Percentiles rank a stretch among this genome's conserved stretches.
Conservation (phyloP, 2,329 filamentous ascomycete genomes). For the Diaporthe citrichinensis region DNA sequence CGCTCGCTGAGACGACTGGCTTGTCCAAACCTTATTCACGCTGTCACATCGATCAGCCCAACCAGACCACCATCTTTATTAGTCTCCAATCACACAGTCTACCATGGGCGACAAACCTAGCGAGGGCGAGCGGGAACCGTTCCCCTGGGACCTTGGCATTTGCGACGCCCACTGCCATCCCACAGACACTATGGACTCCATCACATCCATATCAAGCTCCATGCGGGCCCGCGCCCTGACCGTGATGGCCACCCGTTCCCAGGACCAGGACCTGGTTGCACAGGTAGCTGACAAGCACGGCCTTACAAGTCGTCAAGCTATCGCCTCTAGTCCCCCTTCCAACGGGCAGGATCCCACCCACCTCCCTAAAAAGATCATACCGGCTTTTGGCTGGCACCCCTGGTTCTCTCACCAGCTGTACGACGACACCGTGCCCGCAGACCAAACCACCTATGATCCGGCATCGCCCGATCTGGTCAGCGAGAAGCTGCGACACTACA, state of each 20-base stretch:
- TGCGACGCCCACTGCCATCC: slow-evolving; percentile 89
- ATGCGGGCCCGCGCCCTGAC: slow-evolving; percentile 79
- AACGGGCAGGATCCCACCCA: slow-evolving; percentile 45
- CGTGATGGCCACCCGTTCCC: slow-evolving; percentile 81
- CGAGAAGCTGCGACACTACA: slow-evolving; percentile 73
- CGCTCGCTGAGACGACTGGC: neutral
- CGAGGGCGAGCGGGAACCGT: slow-evolving; percentile 51
- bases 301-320: slow-evolving; percentile 51
- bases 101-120: slow-evolving; percentile 33
- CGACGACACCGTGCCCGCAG: slow-evolving; percentile 61
- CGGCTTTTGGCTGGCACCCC: slow-evolving; percentile 89
- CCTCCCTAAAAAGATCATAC: slow-evolving; percentile 59
- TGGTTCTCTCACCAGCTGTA: slow-evolving; percentile 88
- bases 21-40: neutral
- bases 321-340: slow-evolving; percentile 10
- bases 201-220: slow-evolving; percentile 64
- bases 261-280: slow-evolving; percentile 82
- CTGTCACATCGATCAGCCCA: neutral
- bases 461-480: slow-evolving; percentile 44
- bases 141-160: slow-evolving; percentile 80
- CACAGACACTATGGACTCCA: slow-evolving; percentile 79
- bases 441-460: slow-evolving; percentile 54
- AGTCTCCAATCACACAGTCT: neutral
- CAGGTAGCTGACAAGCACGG: slow-evolving; percentile 70
- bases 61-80: neutral